Conservation (phyloP, 108 stramenopile genomes). For the Conticribra guillardii region DNA sequence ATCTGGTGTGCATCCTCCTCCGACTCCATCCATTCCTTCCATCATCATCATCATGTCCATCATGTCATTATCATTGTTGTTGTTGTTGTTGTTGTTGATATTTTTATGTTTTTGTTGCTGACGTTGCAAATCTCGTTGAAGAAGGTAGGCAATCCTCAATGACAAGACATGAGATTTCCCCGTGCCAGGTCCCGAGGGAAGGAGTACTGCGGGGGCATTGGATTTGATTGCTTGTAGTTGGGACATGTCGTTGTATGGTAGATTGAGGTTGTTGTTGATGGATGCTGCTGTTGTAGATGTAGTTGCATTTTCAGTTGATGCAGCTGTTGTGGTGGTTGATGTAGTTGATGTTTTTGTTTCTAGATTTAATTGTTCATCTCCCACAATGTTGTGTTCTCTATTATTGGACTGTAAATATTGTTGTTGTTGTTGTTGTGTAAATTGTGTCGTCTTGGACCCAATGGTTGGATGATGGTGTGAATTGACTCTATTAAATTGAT, state of each 20-base stretch:
- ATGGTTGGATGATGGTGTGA: no score
- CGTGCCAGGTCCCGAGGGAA: constrained; percentile 61
- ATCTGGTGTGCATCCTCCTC: constrained; percentile 29
- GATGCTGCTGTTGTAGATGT: neutral
- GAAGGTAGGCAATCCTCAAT: constrained; percentile 51
- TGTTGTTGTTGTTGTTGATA: neutral
- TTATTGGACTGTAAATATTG: neutral
- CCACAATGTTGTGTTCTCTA: no score
- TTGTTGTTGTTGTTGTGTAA: neutral
- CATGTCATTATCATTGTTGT: neutral
- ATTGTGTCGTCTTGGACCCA: no score
- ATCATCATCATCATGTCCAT: neutral
- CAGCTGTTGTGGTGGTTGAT: neutral
- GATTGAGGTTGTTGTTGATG: constrained; percentile 12
- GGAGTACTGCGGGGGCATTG: constrained; percentile 56
- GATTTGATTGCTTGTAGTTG: constrained; percentile 55
- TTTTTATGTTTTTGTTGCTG: neutral
- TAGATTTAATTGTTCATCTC: no score
- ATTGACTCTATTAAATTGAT: constrained; percentile 12
- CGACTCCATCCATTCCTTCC: neutral
- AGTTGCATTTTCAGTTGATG: neutral
- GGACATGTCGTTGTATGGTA: constrained; percentile 41
- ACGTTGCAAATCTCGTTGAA: constrained; percentile 25
- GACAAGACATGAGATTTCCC: constrained; percentile 58
- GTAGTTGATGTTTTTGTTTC: constrained; percentile 7